These are phyloP conservation scores for Pythium brachiatum DNA, from an alignment of 352 stramenopile species.

Conservation along the genomic window DNA sequence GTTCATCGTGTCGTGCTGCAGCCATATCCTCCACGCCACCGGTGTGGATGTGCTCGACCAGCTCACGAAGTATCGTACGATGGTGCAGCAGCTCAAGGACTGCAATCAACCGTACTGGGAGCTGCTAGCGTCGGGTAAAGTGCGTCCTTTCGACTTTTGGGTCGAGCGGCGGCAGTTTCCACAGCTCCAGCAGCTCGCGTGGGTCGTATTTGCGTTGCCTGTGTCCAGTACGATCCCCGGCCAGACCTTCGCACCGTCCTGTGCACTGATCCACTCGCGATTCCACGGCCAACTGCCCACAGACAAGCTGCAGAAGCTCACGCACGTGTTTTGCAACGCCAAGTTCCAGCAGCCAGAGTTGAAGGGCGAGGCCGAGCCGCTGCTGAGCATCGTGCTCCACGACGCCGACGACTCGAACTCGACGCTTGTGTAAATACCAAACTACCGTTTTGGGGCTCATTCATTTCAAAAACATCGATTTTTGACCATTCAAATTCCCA, in stretches of 20 bases:
- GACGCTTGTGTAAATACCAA: constrained; percentile 22
- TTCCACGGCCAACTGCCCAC: constrained; percentile 38
- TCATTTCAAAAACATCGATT: neutral
- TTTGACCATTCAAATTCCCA: neutral
- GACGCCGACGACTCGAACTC: constrained; percentile 22
- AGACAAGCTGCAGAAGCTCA: constrained; percentile 56
- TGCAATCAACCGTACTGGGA: constrained; percentile 59
- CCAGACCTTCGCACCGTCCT: constrained; percentile 36
- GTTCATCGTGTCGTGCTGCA: constrained; percentile 51
- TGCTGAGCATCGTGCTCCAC: constrained; percentile 23
- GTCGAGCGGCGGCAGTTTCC: constrained; percentile 52
- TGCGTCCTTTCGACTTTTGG: constrained; percentile 60
- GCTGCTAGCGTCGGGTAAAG: constrained; percentile 40
- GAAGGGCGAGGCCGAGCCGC: constrained; percentile 22
- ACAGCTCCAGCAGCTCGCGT: constrained; percentile 56
- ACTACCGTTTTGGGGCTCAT: neutral
- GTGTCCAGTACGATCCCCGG: constrained; percentile 36
- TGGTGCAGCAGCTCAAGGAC: constrained; percentile 50
- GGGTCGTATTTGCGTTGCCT: constrained; percentile 54
- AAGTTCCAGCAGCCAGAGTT: constrained; percentile 27
- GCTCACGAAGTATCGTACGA: constrained; percentile 45
- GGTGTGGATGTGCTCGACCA: constrained; percentile 48
- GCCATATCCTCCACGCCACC: constrained; percentile 22
- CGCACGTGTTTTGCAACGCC: constrained; percentile 60
- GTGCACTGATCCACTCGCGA: constrained; percentile 35